Percentiles rank a stretch among this genome's conserved stretches.
phyloP scores from a whole-genome alignment of 257 asterid species.

The Penstemon newberryi region DNA sequence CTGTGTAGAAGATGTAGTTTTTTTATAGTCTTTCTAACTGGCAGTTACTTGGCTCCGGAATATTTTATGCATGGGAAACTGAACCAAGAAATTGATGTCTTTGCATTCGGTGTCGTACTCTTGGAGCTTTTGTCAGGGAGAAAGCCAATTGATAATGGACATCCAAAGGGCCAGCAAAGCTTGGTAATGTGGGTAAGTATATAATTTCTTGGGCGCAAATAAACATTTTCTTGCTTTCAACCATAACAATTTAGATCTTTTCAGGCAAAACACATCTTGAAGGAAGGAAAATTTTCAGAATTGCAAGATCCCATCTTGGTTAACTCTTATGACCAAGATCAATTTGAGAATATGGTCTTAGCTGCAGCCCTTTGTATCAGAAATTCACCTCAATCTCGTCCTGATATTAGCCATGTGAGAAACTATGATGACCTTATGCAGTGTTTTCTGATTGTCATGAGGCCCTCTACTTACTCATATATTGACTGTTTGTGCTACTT shows the following conservation, averaged over 20 bases:
- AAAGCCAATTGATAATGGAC: conserved; percentile 71
- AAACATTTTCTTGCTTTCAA: conserved; percentile 1
- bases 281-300: conserved; percentile 51
- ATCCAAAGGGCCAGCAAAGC: conserved; percentile 70
- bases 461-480: background rate
- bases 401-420: conserved; percentile 61
- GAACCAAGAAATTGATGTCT: conserved; percentile 74
- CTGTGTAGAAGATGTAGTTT: background rate
- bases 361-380: conserved; percentile 85
- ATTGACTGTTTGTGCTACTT: conserved; percentile 13
- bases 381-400: conserved; percentile 67
- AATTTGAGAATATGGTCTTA: conserved; percentile 64
- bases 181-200: conserved; percentile 86
- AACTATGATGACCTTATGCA: background rate
- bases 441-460: background rate
- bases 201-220: conserved; percentile 12
- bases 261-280: conserved; percentile 73
- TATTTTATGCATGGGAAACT: conserved; percentile 82
- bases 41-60: conserved; percentile 95
- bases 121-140: conserved; percentile 89
- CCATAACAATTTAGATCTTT: conserved; percentile 12
- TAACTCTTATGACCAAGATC: conserved; percentile 46
- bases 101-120: conserved; percentile 92
- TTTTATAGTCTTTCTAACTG: conserved; percentile 14
- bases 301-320: conserved; percentile 63